Base-by-base conservation (phyloP, 2,329 filamentous ascomycete species). In the Pseudocercospora eumusae region DNA sequence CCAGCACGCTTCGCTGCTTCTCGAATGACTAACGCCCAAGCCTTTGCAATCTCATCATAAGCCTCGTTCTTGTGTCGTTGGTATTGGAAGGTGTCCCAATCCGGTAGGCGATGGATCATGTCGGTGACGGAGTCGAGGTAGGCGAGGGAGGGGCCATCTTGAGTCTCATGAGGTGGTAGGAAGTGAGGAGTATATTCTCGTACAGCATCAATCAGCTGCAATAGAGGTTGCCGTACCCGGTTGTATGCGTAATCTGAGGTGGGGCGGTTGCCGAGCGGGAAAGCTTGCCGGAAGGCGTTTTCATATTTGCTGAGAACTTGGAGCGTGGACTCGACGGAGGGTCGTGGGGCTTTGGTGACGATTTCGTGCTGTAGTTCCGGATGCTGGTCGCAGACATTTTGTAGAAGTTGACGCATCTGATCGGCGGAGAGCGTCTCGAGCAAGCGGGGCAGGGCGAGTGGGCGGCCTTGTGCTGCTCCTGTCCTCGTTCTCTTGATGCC, bases 101-200 rank as follows among this genome's bases (percentile, higher is more conserved):
- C 86, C 2, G 95, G 95, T 47, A 99, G 82, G 42, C 88, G 84
- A 76, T 99, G 93, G 60, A 98, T 90, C 60, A 98, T 86, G 67
- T 93, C 88, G 31, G 95, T 99, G 62, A 90, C 93, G 50, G 89
- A 89, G 68, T 99, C 91, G 23, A 99, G 84, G 73, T 93, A 99
- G 70, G 88, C 87, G 53, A 99, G 83, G 1, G 93, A 96, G 13
- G 88, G 84, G 28, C 88, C 88, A n/a, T 90, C 82, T 74, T 97
- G 93, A 1, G 85, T 82, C 79, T 99, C 95, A 72, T 90, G 89
- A 0, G 95, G 95, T 11, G 95, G 95, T 2, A 99, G 86, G 72
- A 96, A 99, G 75, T 98, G 92, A 3, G 92, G 92, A 0, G 93
- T 98, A 74, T 96, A 99, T 74, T 99, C 95, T 75, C 89, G 88